phyloP scores from a whole-genome alignment of 2,329 filamentous ascomycete species.

The Knoxdaviesia capensis region DNA sequence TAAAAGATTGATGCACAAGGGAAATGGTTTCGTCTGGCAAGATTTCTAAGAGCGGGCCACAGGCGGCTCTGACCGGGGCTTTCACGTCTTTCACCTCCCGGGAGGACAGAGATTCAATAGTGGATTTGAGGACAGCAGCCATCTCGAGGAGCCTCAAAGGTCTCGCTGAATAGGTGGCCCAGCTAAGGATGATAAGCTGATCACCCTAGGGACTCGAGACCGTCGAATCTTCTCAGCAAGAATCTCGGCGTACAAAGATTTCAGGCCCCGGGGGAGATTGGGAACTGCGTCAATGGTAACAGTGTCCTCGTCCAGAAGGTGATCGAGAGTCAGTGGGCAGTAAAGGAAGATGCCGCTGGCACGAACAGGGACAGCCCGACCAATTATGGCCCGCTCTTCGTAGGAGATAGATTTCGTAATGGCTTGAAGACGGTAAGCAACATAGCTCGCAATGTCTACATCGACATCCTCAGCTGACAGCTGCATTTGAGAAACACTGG shows the following conservation, averaged over 20 bases:
- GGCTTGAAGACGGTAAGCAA: constrained; percentile 8
- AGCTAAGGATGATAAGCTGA: constrained; percentile 19
- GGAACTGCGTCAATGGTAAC: constrained; percentile 10
- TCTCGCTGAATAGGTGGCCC: constrained; percentile 18
- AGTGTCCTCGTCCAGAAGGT: constrained; percentile 11
- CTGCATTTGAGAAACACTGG: too few species aligned
- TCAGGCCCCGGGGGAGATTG: constrained; percentile 15
- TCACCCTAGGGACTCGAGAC: constrained; percentile 12
- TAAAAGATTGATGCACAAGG: constrained; percentile 27
- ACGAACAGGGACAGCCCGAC: constrained; percentile 13
- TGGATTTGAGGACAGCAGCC: constrained; percentile 11
- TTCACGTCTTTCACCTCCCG: constrained; percentile 13
- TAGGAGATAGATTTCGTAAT: constrained; percentile 5
- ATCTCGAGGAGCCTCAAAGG: constrained; percentile 22
- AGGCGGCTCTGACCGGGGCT: constrained; percentile 16
- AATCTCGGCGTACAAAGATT: constrained; percentile 19
- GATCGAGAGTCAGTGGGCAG: constrained; percentile 20
- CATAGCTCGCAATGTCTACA: constrained; percentile 18
- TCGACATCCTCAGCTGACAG: constrained; percentile 17
- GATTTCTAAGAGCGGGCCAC: constrained; percentile 23
- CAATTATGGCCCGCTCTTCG: constrained; percentile 7
- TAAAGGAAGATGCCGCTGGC: constrained; percentile 24
- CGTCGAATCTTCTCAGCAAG: constrained; percentile 15
- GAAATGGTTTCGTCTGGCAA: constrained; percentile 22
- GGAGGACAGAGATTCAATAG: neutral